Conservation (phyloP, 192 early-diverging fungal species). For the Podila horticola region DNA sequence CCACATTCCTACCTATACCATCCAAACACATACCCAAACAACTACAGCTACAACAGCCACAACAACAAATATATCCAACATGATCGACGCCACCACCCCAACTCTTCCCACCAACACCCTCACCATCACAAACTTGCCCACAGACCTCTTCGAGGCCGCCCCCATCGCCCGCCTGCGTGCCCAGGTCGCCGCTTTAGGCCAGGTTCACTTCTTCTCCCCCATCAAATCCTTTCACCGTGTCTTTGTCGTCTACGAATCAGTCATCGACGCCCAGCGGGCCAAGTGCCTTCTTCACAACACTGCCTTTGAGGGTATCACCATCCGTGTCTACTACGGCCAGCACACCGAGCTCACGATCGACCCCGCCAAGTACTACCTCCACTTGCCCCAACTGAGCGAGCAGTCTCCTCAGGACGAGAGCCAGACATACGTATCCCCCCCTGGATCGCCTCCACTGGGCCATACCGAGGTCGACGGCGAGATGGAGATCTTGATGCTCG, state of each 20-base stretch:
- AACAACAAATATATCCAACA: slow-evolving; percentile 13
- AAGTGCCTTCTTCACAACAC: slow-evolving; percentile 53
- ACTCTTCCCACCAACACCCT: slow-evolving; percentile 63
- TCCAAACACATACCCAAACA: too few relatives aligned
- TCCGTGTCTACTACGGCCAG: slow-evolving; percentile 66
- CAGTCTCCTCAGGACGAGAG: neutral
- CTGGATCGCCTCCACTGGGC: slow-evolving; percentile 43
- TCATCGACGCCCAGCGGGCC: slow-evolving; percentile 52
- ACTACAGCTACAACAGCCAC: neutral
- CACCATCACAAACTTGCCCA: slow-evolving; percentile 58
- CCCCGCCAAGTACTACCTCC: slow-evolving; percentile 39
- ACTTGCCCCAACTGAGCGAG: slow-evolving; percentile 24
- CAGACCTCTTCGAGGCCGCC: slow-evolving; percentile 41
- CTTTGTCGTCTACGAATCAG: slow-evolving; percentile 62
- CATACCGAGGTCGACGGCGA: slow-evolving; percentile 18
- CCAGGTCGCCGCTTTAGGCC: slow-evolving; percentile 55
- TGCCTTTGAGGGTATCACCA: slow-evolving; percentile 32
- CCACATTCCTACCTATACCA: too few relatives aligned
- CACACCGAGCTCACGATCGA: slow-evolving; percentile 41
- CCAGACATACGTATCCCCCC: slow-evolving; percentile 21
- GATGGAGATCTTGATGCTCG: slow-evolving; percentile 18
- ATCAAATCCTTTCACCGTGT: slow-evolving; percentile 65
- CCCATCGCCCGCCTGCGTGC: slow-evolving; percentile 47
- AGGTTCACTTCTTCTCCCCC: slow-evolving; percentile 58
- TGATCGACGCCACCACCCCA: slow-evolving; percentile 5